These are phyloP conservation scores for Aureobasidium sp. DNA, from an alignment of 2,329 filamentous ascomycete genomes.

Conservation along the genomic window DNA sequence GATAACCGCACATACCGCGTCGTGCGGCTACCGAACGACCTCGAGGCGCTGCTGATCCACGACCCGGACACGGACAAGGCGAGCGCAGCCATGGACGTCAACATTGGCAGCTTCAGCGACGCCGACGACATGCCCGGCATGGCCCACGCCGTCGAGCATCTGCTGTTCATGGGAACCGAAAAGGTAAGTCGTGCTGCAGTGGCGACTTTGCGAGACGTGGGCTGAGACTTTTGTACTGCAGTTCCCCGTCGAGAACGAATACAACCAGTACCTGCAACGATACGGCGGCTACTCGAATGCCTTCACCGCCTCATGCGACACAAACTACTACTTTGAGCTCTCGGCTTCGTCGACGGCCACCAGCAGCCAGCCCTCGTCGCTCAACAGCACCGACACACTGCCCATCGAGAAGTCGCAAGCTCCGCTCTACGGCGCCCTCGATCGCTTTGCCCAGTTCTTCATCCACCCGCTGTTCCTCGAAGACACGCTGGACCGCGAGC, in stretches of 20 bases:
- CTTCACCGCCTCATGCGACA: constrained; percentile 86
- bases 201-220: neutral
- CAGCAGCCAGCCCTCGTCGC: constrained; percentile 43
- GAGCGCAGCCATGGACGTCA: constrained; percentile 88
- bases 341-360: constrained; percentile 61
- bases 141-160: constrained; percentile 92
- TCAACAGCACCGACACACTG: constrained; percentile 29
- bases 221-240: constrained; percentile 25
- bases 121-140: constrained; percentile 84
- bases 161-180: constrained; percentile 97
- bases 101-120: constrained; percentile 93
- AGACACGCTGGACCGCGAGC: constrained; percentile 76
- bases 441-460: constrained; percentile 92
- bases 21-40: constrained; percentile 71
- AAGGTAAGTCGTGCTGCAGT: constrained; percentile 49
- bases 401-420: constrained; percentile 36
- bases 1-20: constrained; percentile 86
- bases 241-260: constrained; percentile 92
- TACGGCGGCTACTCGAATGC: constrained; percentile 92
- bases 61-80: constrained; percentile 95
- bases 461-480: constrained; percentile 78
- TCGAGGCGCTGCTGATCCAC: constrained; percentile 88
- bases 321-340: constrained; percentile 97
- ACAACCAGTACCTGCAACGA: constrained; percentile 83
- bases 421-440: constrained; percentile 73